A percentile compares a stretch with the other conserved stretches of the same genome.
Evolutionary conservation across 345 rosid species (phyloP).

Genomic region (Ailanthus altissimus): DNA sequence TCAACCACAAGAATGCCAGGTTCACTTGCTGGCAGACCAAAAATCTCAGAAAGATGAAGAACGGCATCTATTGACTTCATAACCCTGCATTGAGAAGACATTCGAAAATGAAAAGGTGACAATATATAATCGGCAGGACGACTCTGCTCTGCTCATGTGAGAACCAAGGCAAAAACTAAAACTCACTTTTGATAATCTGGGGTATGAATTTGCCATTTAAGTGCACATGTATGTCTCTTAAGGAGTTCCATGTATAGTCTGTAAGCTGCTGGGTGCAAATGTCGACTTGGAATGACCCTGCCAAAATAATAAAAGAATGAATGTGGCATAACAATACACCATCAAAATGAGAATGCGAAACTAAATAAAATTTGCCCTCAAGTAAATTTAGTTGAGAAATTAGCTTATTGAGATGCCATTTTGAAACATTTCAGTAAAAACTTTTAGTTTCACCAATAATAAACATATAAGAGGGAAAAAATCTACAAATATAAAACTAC

Average conservation of each 20-base stretch:
- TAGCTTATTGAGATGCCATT: conserved; percentile 11
- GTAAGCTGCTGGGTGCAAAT: conserved; percentile 63
- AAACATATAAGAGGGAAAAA: not conserved
- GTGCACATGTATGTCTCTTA: conserved; percentile 60
- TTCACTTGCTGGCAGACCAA: conserved; percentile 57
- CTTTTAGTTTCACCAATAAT: not conserved
- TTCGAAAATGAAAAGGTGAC: not conserved
- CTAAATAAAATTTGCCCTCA: not conserved
- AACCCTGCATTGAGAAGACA: conserved; percentile 48
- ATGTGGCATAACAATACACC: not conserved
- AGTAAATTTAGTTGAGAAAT: not conserved
- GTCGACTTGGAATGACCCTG: conserved; percentile 74
- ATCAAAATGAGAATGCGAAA: not conserved
- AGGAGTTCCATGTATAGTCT: conserved; percentile 87
- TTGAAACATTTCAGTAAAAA: not conserved
- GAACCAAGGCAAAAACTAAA: not conserved
- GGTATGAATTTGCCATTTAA: conserved; percentile 50
- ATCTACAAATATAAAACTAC: not conserved
- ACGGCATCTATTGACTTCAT: conserved; percentile 70
- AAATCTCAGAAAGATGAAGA: conserved; percentile 66
- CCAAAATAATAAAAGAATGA: conserved; percentile 15
- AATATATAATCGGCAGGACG: not conserved
- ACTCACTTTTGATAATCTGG: conserved; percentile 67
- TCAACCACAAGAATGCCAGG: conserved; percentile 68
- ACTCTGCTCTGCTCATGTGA: not conserved